A percentile compares a stretch with the other conserved stretches of the same genome.
Conservation (phyloP, 2,329 filamentous ascomycete species). For the Bertia moriformis region DNA sequence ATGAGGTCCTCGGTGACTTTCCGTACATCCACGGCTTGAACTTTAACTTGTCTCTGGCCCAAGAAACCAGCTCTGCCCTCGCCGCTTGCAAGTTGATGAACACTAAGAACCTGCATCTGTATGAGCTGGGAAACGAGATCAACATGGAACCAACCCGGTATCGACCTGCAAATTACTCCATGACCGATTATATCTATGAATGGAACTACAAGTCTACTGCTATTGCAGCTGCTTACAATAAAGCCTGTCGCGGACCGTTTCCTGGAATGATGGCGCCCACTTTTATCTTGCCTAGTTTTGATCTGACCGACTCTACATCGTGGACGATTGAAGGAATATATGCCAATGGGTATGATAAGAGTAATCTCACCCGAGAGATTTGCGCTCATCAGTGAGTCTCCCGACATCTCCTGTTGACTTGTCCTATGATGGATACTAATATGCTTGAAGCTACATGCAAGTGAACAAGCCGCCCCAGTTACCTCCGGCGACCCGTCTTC, state of each 20-base stretch:
- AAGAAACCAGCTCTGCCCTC: not conserved
- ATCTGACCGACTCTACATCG: not conserved
- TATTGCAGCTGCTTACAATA: constrained; percentile 3
- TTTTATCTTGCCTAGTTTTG: not conserved
- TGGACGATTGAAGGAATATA: not conserved
- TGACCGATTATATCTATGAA: constrained; percentile 5
- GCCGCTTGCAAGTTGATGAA: not conserved
- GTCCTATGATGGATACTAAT: constrained; percentile 5
- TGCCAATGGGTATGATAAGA: not conserved
- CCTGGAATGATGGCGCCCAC: not conserved
- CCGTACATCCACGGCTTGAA: not conserved
- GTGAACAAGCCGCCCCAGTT: constrained; percentile 2
- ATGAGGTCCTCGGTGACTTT: not conserved
- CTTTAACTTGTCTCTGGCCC: not conserved
- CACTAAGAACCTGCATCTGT: not conserved
- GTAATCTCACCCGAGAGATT: not conserved
- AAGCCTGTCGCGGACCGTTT: constrained; percentile 3
- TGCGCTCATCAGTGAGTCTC: not conserved
- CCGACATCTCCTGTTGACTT: constrained; percentile 3
- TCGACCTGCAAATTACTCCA: constrained; percentile 4
- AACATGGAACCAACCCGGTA: constrained; percentile 3
- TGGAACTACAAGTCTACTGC: constrained; percentile 5
- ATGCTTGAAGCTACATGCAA: constrained; percentile 1
- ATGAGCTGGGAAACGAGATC: not conserved
- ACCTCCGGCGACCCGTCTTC: constrained; percentile 4